Base-by-base conservation (phyloP, 768 basidiomycete genomes). In the Boletus patriciae region DNA sequence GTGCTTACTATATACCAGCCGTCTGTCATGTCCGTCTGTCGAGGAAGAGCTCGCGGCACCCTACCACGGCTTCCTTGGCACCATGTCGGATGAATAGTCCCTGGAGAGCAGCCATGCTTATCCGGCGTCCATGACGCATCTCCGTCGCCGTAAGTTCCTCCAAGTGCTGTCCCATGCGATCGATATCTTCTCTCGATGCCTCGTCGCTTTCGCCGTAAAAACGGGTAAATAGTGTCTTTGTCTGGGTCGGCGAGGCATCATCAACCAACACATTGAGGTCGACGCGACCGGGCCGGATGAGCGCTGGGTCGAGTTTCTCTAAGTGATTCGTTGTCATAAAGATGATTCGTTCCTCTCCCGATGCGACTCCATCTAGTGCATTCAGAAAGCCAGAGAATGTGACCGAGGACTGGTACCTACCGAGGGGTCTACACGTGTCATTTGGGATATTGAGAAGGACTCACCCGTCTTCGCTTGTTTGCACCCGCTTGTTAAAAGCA, bases 241-340 rank as follows among this genome's bases (percentile, higher is more conserved):
- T 92, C 72, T 99, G 97, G 49, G 76, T 73, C 0, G 94, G 84
- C 25, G 83, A 86, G 6, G 97, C 92, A 64, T 99, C 92, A 71
- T 88, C 94, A 47, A 99, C 82, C 37, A 90, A 74, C 62, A 91
- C 83, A 27, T 84, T 80, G 45, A 98, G 71, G 71, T 99, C 97
- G 42, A 99, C 95, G 11, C 97, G 84, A 18, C 97, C 97, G 1
- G 97, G 96, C 49, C 97, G 86, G 67, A 98, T 92, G 45, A 99
- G 83, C 0, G 96, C 97, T 7, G 93, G 88, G 73, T 99, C 97
- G 36, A 99, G 83, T 59, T 80, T 81, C 57, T 90, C 85, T 52
- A 91, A 70, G 65, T 98, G 97, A 72, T 99, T 99, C n/a, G 97
- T 98, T 0, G 97, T 99, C 87, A 99, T 91, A 75, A 99, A 99